Evolutionary conservation across 2,329 filamentous ascomycete genomes (phyloP), one percentile per base, ranked within the genome.

Genomic region (Amauroascus niger): DNA sequence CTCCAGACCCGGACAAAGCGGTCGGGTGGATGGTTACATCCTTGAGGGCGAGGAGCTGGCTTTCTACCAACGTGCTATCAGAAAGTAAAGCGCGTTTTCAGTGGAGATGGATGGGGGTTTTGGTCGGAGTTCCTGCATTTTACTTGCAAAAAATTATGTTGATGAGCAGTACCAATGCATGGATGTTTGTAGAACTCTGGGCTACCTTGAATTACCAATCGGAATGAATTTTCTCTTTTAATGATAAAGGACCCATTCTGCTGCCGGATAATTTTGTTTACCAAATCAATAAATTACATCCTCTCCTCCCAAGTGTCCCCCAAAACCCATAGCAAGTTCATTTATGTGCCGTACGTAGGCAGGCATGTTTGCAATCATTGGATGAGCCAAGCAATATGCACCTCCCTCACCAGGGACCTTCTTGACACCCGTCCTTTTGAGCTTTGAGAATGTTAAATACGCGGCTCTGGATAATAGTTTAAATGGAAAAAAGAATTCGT

Each of bases 51-150:
- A 98, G 77, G 93, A 98, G 84, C 83, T 98, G 71, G 89, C 90
- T 76, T 98, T 98, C 87, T 98, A 98, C 88, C 90, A 95, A 86
- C 87, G 87, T 80, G 90, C 90, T 79, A 88, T 97, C 76, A 87
- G 93, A 84, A 97, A 95, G 83, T 97, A 96, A 80, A 81, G 66
- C 59, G 62, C 39, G 39, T 58, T 55, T 57, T 49, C 32, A 59
- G 52, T 53, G 41, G 62, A n/a, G 64, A 57, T 54, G 52, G 45
- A 52, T 46, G 53, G 55, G 44, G 47, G 46, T 44, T 57, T 49
- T 32, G 40, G 64, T 68, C 62, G 66, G 67, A 68, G 67, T 69
- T 67, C 64, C 66, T 54, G 63, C 64, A 62, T 63, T 65, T n/a
- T 65, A 63, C 62, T 62, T 57, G 58, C 61, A 62, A 61, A n/a